Percentiles rank a stretch among this genome's conserved stretches.
These are phyloP conservation scores for Saccharomycopsis sp. DNA, from an alignment of 805 yeast genomes.

Conservation along the genomic window DNA sequence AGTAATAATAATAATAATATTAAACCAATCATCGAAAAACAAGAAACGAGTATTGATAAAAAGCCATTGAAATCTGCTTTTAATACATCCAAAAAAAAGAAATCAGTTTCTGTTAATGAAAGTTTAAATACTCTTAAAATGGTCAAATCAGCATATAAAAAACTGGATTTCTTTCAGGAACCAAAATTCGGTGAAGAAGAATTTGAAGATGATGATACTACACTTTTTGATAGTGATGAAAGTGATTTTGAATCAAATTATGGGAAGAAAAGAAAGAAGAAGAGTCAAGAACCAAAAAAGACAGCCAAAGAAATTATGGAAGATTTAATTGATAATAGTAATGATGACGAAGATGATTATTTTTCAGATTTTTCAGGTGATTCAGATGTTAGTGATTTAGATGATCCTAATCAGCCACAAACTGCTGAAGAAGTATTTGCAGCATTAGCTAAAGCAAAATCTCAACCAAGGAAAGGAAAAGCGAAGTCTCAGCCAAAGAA, in stretches of 20 bases:
- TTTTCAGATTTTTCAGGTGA: slow-evolving; percentile 21
- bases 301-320: slow-evolving; percentile 19
- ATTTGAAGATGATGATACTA: slow-evolving; percentile 20
- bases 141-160: slow-evolving; percentile 14
- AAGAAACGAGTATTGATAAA: neutral
- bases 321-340: slow-evolving; percentile 22
- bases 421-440: slow-evolving; percentile 36
- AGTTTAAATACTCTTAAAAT: slow-evolving; percentile 13
- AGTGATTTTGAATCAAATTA: slow-evolving; percentile 17
- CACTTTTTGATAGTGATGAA: slow-evolving; percentile 20
- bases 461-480: slow-evolving; percentile 3
- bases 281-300: slow-evolving; percentile 1
- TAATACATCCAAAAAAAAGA: neutral
- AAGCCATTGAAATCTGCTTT: neutral
- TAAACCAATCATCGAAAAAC: neutral
- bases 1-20: neutral
- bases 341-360: slow-evolving; percentile 21
- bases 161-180: slow-evolving; percentile 22
- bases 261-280: slow-evolving; percentile 3
- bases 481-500: neutral
- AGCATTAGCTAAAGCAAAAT: slow-evolving; percentile 32
- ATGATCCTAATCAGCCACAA: slow-evolving; percentile 22
- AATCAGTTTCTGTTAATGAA: slow-evolving; percentile 16
- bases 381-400: slow-evolving; percentile 19
- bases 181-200: slow-evolving; percentile 19